phyloP scores from a whole-genome alignment of 176 grass and related monocot genomes.

The Cenchrus fungigraminus region DNA sequence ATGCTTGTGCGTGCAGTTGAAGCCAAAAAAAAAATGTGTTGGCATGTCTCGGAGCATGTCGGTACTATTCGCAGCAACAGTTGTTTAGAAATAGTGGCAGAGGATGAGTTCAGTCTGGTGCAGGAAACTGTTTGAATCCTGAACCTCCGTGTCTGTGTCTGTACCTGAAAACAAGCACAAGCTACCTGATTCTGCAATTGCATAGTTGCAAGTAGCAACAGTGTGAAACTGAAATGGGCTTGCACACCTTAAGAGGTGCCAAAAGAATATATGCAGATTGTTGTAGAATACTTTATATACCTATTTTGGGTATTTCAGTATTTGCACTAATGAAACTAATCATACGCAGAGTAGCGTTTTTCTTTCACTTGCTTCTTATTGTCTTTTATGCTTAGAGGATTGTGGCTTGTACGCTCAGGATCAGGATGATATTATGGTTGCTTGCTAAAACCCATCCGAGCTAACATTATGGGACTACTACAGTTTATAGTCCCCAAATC shows the following conservation, averaged over 20 bases:
- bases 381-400: background rate
- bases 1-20: conserved; percentile 27
- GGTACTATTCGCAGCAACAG: conserved; percentile 15
- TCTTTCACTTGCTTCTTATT: conserved; percentile 23
- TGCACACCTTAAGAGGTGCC: background rate
- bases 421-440: background rate
- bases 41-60: conserved; percentile 20
- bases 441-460: conserved; percentile 17
- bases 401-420: background rate
- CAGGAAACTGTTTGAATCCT: conserved; percentile 33
- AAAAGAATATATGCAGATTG: conserved; percentile 24
- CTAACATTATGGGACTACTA: background rate
- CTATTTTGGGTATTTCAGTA: background rate
- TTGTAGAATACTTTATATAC: background rate
- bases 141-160: conserved; percentile 41
- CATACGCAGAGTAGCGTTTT: background rate
- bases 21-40: background rate
- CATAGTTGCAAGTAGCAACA: background rate
- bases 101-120: background rate
- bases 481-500: background rate
- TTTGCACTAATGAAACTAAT: background rate
- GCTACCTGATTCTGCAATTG: conserved; percentile 6
- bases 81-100: conserved; percentile 17
- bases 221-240: conserved; percentile 28
- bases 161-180: conserved; percentile 44